Evolutionary conservation across 2,329 filamentous ascomycete genomes (phyloP).

Genomic region (Helotiales sp.): DNA sequence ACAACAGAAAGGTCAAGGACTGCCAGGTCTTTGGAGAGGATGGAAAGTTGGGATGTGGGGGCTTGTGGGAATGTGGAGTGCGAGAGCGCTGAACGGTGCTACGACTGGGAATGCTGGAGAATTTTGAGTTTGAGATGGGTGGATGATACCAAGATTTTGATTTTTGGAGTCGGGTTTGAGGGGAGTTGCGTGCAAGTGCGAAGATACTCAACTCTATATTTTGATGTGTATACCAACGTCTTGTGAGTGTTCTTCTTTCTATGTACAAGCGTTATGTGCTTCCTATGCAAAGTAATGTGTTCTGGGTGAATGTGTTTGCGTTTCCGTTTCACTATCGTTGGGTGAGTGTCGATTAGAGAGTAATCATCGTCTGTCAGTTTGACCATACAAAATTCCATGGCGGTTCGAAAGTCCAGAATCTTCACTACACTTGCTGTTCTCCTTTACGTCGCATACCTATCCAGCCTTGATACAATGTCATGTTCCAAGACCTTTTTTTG

Average conservation of each 20-base stretch:
- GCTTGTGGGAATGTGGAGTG: constrained; percentile 54
- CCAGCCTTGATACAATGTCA: too few relatives aligned
- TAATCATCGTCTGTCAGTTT: too few relatives aligned
- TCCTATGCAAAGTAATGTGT: too few relatives aligned
- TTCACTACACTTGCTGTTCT: too few relatives aligned
- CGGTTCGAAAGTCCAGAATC: too few relatives aligned
- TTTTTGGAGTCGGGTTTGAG: constrained; percentile 6
- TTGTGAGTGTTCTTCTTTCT: neutral
- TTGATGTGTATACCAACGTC: constrained; percentile 14
- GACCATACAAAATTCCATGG: too few relatives aligned
- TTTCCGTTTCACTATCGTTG: too few relatives aligned
- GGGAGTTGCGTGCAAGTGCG: neutral
- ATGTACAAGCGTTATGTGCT: neutral
- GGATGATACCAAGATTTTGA: constrained; percentile 23
- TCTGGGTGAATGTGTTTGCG: too few relatives aligned
- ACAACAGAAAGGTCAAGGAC: constrained; percentile 48
- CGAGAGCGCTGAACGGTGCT: constrained; percentile 30
- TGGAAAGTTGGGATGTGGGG: constrained; percentile 60
- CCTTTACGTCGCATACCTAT: too few relatives aligned
- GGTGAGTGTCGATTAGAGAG: too few relatives aligned
- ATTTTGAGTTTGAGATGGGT: constrained; percentile 20
- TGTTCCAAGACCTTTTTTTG: too few relatives aligned
- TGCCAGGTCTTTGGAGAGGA: constrained; percentile 56
- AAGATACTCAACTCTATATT: constrained; percentile 22
- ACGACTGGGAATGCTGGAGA: constrained; percentile 33